These are phyloP conservation scores for Chaetomiaceae sp. DNA, from an alignment of 2,329 filamentous ascomycete species.

Conservation along the genomic window DNA sequence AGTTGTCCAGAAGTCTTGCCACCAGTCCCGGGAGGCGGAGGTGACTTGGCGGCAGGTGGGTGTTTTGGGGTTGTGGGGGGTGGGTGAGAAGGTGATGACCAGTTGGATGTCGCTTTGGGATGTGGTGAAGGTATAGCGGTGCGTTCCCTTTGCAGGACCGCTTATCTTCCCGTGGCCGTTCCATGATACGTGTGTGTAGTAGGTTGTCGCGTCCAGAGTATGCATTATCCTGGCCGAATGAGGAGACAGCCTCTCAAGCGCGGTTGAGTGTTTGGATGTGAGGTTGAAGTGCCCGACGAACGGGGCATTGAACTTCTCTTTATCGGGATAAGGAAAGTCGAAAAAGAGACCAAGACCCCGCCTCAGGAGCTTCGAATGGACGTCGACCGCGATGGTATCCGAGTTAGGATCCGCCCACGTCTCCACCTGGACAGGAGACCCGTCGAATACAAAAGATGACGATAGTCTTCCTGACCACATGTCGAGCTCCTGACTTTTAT, in stretches of 20 bases:
- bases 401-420: conserved; percentile 44
- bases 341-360: conserved; percentile 44
- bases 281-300: conserved; percentile 51
- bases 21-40: conserved; percentile 39
- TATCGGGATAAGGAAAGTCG: conserved; percentile 48
- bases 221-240: conserved; percentile 40
- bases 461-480: conserved; percentile 44
- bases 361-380: conserved; percentile 40
- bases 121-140: conserved; percentile 40
- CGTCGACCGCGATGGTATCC: conserved; percentile 42
- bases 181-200: conserved; percentile 40
- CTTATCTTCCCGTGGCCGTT: conserved; percentile 32
- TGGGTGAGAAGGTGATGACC: conserved; percentile 33
- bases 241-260: conserved; percentile 26
- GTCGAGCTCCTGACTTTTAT: conserved; percentile 42
- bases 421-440: conserved; percentile 37
- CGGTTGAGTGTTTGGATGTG: conserved; percentile 42
- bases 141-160: conserved; percentile 34
- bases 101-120: conserved; percentile 29
- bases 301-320: conserved; percentile 51
- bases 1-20: conserved; percentile 46
- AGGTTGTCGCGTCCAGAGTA: conserved; percentile 40
- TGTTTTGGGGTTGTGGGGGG: conserved; percentile 20
- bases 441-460: conserved; percentile 42
- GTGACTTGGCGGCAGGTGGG: conserved; percentile 27